These are phyloP conservation scores for Sisymbrium altissimum DNA, from an alignment of 345 rosid genomes.

Conservation along the genomic window DNA sequence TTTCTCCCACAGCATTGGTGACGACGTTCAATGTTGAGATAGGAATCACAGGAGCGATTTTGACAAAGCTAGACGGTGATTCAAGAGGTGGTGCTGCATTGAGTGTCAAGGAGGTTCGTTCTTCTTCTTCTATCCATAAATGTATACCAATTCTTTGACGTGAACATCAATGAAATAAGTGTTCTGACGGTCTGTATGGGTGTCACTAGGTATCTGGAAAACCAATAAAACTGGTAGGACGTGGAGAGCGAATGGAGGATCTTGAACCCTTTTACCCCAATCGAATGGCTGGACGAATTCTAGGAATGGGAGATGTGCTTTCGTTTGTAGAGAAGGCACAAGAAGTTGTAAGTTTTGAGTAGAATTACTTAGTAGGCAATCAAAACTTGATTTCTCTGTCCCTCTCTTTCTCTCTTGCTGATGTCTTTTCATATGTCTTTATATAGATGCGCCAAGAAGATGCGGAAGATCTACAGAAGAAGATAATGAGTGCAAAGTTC, in stretches of 20 bases:
- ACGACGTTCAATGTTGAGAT: slow-evolving; percentile 95
- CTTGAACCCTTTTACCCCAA: slow-evolving; percentile 98
- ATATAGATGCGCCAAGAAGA: slow-evolving; percentile 92
- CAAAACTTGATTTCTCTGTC: background rate
- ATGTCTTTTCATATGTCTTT: slow-evolving; percentile 10
- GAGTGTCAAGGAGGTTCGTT: slow-evolving; percentile 91
- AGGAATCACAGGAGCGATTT: slow-evolving; percentile 97
- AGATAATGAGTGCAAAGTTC: slow-evolving; percentile 94
- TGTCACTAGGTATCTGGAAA: slow-evolving; percentile 80
- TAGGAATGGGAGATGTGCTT: slow-evolving; percentile 99
- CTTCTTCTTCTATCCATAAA: background rate
- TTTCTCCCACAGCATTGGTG: slow-evolving; percentile 63
- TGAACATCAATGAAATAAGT: background rate
- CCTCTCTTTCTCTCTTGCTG: background rate
- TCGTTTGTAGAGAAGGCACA: slow-evolving; percentile 97
- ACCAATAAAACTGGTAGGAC: slow-evolving; percentile 95
- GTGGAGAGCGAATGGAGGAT: slow-evolving; percentile 97
- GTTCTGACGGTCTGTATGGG: background rate
- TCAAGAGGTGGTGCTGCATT: slow-evolving; percentile 99
- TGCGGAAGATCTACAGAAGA: slow-evolving; percentile 95
- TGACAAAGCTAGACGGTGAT: slow-evolving; percentile 98
- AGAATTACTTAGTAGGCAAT: background rate
- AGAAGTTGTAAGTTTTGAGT: slow-evolving; percentile 73
- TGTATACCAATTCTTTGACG: background rate
- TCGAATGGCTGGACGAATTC: slow-evolving; percentile 96